Percentiles rank a stretch among this genome's conserved stretches.
Evolutionary conservation across 257 asterid genomes (phyloP).

Genomic region (Fraxinus quadrangulata): DNA sequence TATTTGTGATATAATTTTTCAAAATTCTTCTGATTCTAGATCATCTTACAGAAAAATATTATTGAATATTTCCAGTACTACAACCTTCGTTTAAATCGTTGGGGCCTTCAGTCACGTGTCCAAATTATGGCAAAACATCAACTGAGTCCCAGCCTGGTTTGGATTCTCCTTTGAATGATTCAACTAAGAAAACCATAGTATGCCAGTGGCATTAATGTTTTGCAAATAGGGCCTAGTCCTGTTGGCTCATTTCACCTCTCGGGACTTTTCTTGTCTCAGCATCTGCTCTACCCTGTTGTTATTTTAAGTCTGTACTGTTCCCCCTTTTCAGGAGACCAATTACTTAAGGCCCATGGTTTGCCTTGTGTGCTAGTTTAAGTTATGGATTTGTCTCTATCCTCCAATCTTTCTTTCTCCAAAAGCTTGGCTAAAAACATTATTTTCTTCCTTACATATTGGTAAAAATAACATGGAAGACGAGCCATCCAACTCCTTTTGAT

Average conservation of each 20-base stretch:
- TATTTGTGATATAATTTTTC: background rate
- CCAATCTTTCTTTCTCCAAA: background rate
- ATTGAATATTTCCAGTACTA: background rate
- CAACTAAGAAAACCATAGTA: background rate
- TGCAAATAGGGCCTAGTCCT: background rate
- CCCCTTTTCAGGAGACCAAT: background rate
- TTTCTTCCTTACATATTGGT: background rate
- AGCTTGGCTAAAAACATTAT: background rate
- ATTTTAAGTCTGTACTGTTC: background rate
- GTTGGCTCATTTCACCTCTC: background rate
- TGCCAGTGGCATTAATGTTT: background rate
- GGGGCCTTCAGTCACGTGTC: background rate
- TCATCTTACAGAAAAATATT: constrained; percentile 4
- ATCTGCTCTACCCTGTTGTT: background rate
- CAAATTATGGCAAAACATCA: background rate
- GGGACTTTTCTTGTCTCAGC: background rate
- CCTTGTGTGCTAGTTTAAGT: background rate
- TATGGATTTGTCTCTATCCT: background rate
- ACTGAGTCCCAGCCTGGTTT: background rate
- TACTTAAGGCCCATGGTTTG: background rate
- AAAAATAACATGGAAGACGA: background rate
- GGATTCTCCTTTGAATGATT: background rate
- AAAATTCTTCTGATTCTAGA: background rate
- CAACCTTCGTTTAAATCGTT: background rate
- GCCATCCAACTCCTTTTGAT: background rate